A percentile compares a stretch with the other conserved stretches of the same genome.
Conservation (phyloP, 2,329 filamentous ascomycete genomes). For the Neofusicoccum sp. region DNA sequence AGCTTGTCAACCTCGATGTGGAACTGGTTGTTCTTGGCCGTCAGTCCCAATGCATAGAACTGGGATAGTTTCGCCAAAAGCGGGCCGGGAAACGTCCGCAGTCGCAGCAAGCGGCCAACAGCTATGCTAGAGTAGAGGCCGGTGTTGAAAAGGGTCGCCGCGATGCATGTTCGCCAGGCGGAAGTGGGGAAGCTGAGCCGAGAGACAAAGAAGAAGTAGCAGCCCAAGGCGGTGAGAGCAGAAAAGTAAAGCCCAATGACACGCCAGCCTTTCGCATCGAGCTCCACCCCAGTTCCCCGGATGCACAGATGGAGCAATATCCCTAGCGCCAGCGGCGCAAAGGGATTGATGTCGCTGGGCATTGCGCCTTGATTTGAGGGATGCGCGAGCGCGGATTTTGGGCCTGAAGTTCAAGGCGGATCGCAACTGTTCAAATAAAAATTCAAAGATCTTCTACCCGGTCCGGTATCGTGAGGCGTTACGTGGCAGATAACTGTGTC, state of each 20-base stretch:
- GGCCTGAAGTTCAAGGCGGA: neutral
- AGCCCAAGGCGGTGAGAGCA: neutral
- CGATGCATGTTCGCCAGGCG: neutral
- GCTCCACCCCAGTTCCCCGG: neutral
- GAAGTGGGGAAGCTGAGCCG: neutral
- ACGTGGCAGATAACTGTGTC: neutral
- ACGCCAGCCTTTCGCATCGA: neutral
- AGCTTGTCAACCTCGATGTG: constrained; percentile 16
- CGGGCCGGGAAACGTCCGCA: constrained; percentile 25
- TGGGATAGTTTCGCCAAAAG: constrained; percentile 4
- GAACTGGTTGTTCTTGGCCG: neutral
- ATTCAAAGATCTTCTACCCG: neutral
- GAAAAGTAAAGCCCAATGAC: neutral
- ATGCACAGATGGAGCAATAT: neutral
- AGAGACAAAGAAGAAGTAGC: neutral
- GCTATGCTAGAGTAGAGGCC: constrained; percentile 33
- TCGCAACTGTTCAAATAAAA: neutral
- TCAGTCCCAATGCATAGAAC: neutral
- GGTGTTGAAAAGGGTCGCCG: neutral
- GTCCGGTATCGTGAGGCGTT: neutral
- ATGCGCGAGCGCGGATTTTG: neutral
- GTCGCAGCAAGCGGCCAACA: constrained; percentile 38
- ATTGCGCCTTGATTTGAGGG: neutral
- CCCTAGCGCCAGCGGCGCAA: neutral
- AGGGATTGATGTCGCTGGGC: neutral